A percentile compares a stretch with the other conserved stretches of the same genome.
Conservation (phyloP, 139 green algal genomes). For the Micractinium sp. region DNA sequence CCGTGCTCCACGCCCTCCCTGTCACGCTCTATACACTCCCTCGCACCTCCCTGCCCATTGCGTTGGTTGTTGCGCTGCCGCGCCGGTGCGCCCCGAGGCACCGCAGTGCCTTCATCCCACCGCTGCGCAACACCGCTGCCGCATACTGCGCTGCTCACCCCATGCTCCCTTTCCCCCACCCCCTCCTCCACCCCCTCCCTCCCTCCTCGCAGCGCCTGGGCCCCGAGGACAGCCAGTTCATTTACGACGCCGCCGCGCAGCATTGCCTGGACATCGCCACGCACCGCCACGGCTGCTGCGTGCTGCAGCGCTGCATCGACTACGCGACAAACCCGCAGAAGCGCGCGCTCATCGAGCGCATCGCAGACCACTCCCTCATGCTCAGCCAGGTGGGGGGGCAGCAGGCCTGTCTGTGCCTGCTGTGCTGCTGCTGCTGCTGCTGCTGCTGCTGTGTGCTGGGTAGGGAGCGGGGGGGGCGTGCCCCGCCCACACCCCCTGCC, state of each 20-base stretch:
- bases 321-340: slow-evolving; percentile 88
- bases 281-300: slow-evolving; percentile 98
- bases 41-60: no score
- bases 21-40: no score
- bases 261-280: slow-evolving; percentile 95
- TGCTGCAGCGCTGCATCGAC: slow-evolving; percentile 99
- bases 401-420: background rate
- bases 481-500: no score
- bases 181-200: no score
- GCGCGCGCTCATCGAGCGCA: slow-evolving; percentile 78
- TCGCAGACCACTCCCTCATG: slow-evolving; percentile 84
- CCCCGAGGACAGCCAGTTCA: slow-evolving; percentile 82
- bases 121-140: no score
- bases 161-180: background rate
- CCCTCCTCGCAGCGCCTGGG: slow-evolving; percentile 28
- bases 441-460: no score
- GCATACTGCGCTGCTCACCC: background rate
- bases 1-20: no score
- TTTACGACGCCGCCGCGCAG: slow-evolving; percentile 88
- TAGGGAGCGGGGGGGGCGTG: no score
- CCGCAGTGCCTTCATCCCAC: no score
- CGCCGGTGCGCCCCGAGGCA: no score
- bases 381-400: slow-evolving; percentile 78
- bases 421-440: no score
- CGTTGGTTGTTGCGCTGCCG: no score